These are phyloP conservation scores for Elsinoe ampelina DNA, from an alignment of 2,329 filamentous ascomycete genomes.

Conservation along the genomic window DNA sequence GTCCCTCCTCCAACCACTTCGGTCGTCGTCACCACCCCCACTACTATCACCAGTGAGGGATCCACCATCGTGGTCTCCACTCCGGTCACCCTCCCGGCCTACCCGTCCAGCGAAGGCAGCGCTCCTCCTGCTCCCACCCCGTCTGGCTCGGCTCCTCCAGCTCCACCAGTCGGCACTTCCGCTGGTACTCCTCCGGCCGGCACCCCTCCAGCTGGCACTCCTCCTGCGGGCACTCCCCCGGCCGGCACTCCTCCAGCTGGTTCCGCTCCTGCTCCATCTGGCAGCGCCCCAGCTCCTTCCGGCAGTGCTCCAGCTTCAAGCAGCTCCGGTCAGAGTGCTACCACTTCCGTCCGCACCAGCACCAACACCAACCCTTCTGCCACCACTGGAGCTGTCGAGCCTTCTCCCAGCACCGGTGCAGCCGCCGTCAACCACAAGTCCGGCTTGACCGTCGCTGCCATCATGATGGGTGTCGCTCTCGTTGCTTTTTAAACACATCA, in stretches of 20 bases:
- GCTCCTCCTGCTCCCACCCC: conserved; percentile 1
- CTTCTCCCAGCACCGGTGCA: neutral
- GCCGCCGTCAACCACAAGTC: conserved; percentile 8
- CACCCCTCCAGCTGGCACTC: neutral
- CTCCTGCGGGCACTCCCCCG: neutral
- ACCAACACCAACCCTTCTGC: neutral
- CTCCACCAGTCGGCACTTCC: conserved; percentile 4
- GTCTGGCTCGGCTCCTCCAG: neutral
- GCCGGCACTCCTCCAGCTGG: neutral
- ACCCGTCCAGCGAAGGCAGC: conserved; percentile 11
- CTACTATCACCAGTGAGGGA: conserved; percentile 4
- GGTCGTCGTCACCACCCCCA: conserved; percentile 10
- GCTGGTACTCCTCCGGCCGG: conserved; percentile 3
- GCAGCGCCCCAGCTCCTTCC: neutral
- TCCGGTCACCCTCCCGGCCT: conserved; percentile 6
- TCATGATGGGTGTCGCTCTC: conserved; percentile 2
- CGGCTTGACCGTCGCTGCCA: conserved; percentile 3
- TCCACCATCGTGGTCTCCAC: conserved; percentile 11
- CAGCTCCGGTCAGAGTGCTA: neutral
- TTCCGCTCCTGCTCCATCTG: neutral
- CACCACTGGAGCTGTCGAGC: conserved; percentile 1
- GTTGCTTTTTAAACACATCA: conserved; percentile 8
- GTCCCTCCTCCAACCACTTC: neutral
- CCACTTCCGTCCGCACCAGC: neutral
- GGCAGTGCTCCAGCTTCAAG: neutral